phyloP scores from a whole-genome alignment of 2,329 filamentous ascomycete species.

The Colletotrichum euphorbiae region DNA sequence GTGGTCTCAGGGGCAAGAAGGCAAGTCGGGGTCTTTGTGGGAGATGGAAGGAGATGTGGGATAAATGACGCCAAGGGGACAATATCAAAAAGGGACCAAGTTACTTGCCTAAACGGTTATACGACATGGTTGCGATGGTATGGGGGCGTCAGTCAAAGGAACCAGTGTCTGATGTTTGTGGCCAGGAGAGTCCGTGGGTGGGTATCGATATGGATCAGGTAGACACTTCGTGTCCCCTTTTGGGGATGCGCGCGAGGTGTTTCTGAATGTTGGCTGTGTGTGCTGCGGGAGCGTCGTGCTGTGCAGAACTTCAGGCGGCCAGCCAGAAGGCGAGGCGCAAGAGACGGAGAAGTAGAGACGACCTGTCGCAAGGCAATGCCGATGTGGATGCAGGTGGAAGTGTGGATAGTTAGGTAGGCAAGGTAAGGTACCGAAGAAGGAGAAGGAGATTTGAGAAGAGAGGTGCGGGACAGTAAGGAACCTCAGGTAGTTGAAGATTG shows the following conservation, averaged over 20 bases:
- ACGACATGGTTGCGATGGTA: constrained; percentile 67
- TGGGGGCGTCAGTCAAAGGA: constrained; percentile 32
- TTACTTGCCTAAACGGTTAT: constrained; percentile 78
- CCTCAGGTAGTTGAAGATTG: constrained; percentile 13
- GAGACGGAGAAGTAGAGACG: constrained; percentile 17
- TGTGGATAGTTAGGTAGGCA: constrained; percentile 11
- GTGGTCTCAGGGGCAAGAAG: constrained; percentile 1
- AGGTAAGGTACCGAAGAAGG: not conserved
- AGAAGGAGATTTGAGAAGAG: constrained; percentile 8
- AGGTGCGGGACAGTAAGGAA: constrained; percentile 1
- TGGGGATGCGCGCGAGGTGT: constrained; percentile 30
- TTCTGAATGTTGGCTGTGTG: constrained; percentile 35
- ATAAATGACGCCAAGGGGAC: constrained; percentile 40
- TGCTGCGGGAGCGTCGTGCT: constrained; percentile 34
- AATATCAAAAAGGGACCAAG: constrained; percentile 42
- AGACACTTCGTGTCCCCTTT: constrained; percentile 30
- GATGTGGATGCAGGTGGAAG: constrained; percentile 23
- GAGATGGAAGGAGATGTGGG: constrained; percentile 29
- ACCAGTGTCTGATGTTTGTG: constrained; percentile 40
- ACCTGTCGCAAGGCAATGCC: constrained; percentile 8
- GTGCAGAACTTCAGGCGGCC: constrained; percentile 26
- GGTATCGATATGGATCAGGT: constrained; percentile 36
- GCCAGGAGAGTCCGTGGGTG: constrained; percentile 36
- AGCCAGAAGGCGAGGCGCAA: constrained; percentile 10
- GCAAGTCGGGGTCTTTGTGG: constrained; percentile 31